A percentile compares a stretch with the other conserved stretches of the same genome.
Evolutionary conservation across 495 filamentous ascomycete genomes (phyloP).

Genomic region (Penicillium crystallinum): DNA sequence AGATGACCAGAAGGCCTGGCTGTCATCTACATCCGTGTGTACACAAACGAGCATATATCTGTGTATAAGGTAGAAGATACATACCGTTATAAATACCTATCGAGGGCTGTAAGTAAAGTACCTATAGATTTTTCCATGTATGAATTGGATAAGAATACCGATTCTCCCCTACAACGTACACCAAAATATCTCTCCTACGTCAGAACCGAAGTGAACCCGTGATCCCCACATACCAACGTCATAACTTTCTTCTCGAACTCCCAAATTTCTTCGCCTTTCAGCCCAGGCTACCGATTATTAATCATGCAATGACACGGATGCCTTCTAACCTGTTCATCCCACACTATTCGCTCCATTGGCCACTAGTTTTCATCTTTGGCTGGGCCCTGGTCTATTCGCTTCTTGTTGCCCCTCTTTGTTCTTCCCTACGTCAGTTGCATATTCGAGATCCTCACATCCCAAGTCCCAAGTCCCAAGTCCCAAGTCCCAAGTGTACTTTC

Average conservation of each 20-base stretch:
- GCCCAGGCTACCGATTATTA: conserved; percentile 11
- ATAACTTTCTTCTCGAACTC: conserved; percentile 20
- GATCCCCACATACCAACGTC: conserved; percentile 25
- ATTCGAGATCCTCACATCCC: neutral
- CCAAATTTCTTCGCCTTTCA: conserved; percentile 8
- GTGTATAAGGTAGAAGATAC: no score
- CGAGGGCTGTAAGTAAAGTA: no score
- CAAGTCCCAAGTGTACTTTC: neutral
- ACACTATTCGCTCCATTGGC: conserved; percentile 14
- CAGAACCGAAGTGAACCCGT: conserved; percentile 9
- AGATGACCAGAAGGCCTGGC: no score
- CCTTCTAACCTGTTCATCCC: conserved; percentile 14
- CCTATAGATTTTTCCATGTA: no score
- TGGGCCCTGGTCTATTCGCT: conserved; percentile 16
- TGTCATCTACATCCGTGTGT: no score
- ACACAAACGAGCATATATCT: no score
- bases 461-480: no score
- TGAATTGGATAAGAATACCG: no score
- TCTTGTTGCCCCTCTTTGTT: conserved; percentile 13
- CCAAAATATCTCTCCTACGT: no score
- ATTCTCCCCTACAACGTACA: no score
- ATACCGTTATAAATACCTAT: no score
- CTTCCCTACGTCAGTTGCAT: conserved; percentile 1
- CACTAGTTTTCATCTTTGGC: conserved; percentile 11
- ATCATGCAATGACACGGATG: conserved; percentile 29